Conservation (phyloP, 208 protist species). For the Wallacemonas rigidus region DNA sequence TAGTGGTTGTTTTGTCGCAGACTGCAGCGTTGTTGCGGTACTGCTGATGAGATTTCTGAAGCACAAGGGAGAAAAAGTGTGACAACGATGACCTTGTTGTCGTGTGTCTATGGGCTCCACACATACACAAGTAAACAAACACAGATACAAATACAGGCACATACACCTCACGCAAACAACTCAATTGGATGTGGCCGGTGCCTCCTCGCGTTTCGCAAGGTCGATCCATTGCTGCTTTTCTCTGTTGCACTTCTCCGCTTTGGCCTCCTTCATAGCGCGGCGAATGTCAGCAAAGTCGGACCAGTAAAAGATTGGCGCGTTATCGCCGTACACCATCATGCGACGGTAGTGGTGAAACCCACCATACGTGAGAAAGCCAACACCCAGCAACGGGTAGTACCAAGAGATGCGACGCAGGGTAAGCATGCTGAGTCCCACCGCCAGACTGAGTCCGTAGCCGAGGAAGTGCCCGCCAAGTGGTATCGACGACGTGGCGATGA, state of each 20-base stretch:
- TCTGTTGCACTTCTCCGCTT: constrained; percentile 11
- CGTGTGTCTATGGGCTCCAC: constrained; percentile 6
- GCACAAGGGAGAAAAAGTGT: too few species aligned
- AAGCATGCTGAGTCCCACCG: constrained; percentile 66
- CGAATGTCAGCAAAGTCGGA: constrained; percentile 64
- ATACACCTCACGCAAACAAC: too few species aligned
- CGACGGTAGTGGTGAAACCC: constrained; percentile 85
- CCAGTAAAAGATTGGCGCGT: constrained; percentile 84
- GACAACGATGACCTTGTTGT: too few species aligned
- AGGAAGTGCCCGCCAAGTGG: constrained; percentile 70
- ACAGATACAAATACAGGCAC: too few species aligned
- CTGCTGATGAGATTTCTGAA: too few species aligned
- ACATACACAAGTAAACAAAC: not conserved
- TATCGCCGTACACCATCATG: constrained; percentile 87
- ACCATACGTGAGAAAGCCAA: constrained; percentile 81
- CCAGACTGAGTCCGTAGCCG: constrained; percentile 69
- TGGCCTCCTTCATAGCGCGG: constrained; percentile 29
- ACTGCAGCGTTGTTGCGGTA: too few species aligned
- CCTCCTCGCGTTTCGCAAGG: not conserved
- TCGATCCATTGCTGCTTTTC: constrained; percentile 17
- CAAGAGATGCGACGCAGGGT: constrained; percentile 73
- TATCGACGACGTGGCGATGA: constrained; percentile 53
- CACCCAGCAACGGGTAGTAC: constrained; percentile 84
- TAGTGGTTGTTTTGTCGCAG: too few species aligned
- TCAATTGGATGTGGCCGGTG: not conserved